phyloP scores from a whole-genome alignment of 371 early-diverging fungal genomes.

The Syncephalastrum racemosum region DNA sequence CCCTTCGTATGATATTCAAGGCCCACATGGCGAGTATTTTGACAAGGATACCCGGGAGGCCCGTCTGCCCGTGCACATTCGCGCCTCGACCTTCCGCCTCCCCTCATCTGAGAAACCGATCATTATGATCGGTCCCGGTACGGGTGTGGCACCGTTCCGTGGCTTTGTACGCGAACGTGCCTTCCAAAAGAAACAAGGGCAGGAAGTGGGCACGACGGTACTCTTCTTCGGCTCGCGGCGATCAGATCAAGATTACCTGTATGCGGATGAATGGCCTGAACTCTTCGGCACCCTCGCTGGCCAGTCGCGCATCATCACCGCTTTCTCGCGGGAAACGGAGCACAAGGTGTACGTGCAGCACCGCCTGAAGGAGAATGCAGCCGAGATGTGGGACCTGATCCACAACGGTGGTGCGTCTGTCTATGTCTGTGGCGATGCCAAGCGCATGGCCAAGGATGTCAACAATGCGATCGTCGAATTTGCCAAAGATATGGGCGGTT shows the following conservation, averaged over 20 bases:
- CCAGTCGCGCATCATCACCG: conserved; percentile 64
- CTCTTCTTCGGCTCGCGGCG: conserved; percentile 92
- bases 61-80: conserved; percentile 80
- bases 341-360: conserved; percentile 89
- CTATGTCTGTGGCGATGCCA: conserved; percentile 94
- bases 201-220: conserved; percentile 73
- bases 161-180: conserved; percentile 90
- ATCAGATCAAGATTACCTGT: conserved; percentile 77
- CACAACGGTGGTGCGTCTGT: conserved; percentile 60
- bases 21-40: conserved; percentile 36
- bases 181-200: conserved; percentile 37
- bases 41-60: conserved; percentile 14
- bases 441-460: conserved; percentile 92
- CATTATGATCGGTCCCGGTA: conserved; percentile 95
- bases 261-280: conserved; percentile 74
- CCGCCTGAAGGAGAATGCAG: conserved; percentile 59
- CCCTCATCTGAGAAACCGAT: conserved; percentile 78
- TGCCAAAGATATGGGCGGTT: conserved; percentile 64
- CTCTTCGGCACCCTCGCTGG: conserved; percentile 54
- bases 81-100: conserved; percentile 78
- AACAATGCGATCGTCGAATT: conserved; percentile 61
- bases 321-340: conserved; percentile 78
- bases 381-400: conserved; percentile 69
- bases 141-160: conserved; percentile 92
- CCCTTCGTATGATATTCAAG: conserved; percentile 27